These are phyloP conservation scores for Bryoglossum gracile DNA, from an alignment of 495 filamentous ascomycete genomes.

Conservation along the genomic window DNA sequence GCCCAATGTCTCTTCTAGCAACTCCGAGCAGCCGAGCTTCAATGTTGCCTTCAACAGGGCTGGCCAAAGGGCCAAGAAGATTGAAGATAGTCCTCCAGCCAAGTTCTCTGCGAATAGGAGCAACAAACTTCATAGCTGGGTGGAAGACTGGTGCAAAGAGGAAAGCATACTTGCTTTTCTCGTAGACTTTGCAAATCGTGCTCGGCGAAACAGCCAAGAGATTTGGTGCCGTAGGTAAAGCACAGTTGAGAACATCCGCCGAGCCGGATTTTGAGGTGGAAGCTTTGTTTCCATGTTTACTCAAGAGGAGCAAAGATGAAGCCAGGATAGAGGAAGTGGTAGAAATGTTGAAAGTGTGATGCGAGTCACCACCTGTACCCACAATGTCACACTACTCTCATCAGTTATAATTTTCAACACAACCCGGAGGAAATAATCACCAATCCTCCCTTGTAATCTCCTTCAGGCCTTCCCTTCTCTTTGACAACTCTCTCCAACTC, in stretches of 20 bases:
- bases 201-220: conserved; percentile 63
- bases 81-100: conserved; percentile 96
- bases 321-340: conserved; percentile 91
- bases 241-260: conserved; percentile 77
- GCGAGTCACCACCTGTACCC: conserved; percentile 91
- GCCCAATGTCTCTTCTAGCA: conserved; percentile 75
- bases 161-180: conserved; percentile 81
- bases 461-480: conserved; percentile 49
- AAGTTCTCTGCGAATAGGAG: conserved; percentile 71
- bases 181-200: conserved; percentile 63
- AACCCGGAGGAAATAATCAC: conserved; percentile 35
- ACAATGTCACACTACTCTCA: conserved; percentile 76
- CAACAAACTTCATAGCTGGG: conserved; percentile 82
- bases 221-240: conserved; percentile 60
- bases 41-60: conserved; percentile 68
- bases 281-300: conserved; percentile 95
- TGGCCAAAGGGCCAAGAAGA: conserved; percentile 83
- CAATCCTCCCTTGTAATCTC: conserved; percentile 62
- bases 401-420: conserved; percentile 5
- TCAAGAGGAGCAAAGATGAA: conserved; percentile 70
- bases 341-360: conserved; percentile 96
- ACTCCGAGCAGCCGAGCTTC: conserved; percentile 91
- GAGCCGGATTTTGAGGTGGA: conserved; percentile 93
- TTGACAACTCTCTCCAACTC: conserved; percentile 52
- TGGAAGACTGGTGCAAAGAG: conserved; percentile 97